phyloP scores from a whole-genome alignment of 1,284 basidiomycete genomes.

The Stereum hirsutum region DNA sequence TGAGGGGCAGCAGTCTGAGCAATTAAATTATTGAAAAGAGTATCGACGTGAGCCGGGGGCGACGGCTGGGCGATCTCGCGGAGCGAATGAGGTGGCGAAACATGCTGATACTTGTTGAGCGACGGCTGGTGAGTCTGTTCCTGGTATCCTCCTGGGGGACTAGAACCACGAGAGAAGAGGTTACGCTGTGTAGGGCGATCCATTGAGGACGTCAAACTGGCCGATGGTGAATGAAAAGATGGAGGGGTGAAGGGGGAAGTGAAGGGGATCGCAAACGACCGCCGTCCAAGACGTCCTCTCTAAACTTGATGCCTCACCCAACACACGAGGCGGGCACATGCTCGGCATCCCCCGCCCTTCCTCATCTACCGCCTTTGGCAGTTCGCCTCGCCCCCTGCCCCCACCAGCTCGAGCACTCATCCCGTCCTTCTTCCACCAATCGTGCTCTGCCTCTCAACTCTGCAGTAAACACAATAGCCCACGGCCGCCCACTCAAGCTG shows the following conservation, averaged over 20 bases:
- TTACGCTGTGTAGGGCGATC: not conserved
- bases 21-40: slow-evolving; percentile 45
- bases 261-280: too few species aligned
- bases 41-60: slow-evolving; percentile 44
- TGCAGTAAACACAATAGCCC: too few species aligned
- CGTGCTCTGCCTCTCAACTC: too few species aligned
- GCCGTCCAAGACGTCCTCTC: too few species aligned
- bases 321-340: not conserved
- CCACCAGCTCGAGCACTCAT: too few species aligned
- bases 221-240: not conserved
- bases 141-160: slow-evolving; percentile 11
- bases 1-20: slow-evolving; percentile 26
- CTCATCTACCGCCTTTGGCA: too few species aligned
- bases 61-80: slow-evolving; percentile 23
- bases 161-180: slow-evolving; percentile 14
- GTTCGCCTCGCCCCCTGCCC: too few species aligned
- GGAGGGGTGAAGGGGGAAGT: not conserved
- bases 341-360: too few species aligned
- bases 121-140: slow-evolving; percentile 15
- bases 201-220: not conserved
- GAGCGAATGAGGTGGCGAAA: slow-evolving; percentile 23
- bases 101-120: slow-evolving; percentile 26
- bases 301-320: not conserved
- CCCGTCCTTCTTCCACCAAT: too few species aligned
- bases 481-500: too few species aligned